Percentiles rank a stretch among this genome's conserved stretches.
These are phyloP conservation scores for Erodium trifolium DNA, from an alignment of 441 rosid genomes.

Conservation along the genomic window DNA sequence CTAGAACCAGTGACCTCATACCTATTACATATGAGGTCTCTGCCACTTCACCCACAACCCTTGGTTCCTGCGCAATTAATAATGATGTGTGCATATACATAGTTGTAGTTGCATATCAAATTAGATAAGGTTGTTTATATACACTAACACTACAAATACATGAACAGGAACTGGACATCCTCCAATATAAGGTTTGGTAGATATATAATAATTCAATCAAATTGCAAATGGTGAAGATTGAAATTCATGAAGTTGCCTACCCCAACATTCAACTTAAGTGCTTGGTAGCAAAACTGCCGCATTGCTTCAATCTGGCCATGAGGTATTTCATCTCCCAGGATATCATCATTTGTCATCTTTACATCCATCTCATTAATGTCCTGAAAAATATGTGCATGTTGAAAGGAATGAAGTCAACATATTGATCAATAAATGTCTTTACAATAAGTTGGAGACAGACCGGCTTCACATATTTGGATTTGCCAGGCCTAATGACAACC, in stretches of 20 bases:
- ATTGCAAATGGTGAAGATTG: slow-evolving; percentile 10
- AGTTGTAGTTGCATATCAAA: not conserved
- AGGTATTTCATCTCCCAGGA: slow-evolving; percentile 95
- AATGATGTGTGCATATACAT: not conserved
- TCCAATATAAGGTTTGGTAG: not conserved
- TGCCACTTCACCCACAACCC: no score
- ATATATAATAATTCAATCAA: not conserved
- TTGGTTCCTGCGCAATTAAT: not conserved
- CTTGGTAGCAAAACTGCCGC: slow-evolving; percentile 65
- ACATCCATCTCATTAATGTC: slow-evolving; percentile 50
- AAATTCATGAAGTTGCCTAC: slow-evolving; percentile 34
- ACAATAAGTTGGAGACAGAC: slow-evolving; percentile 14
- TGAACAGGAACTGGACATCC: not conserved
- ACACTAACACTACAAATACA: not conserved
- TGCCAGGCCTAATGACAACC: not conserved
- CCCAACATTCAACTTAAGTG: slow-evolving; percentile 56
- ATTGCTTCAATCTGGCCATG: slow-evolving; percentile 55
- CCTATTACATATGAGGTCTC: no score
- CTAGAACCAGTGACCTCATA: no score
- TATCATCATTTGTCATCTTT: slow-evolving; percentile 86
- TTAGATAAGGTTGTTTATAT: not conserved
- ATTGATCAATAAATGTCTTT: not conserved
- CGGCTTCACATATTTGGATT: not conserved
- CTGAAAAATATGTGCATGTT: slow-evolving; percentile 30
- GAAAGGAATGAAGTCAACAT: not conserved